Percentiles rank a stretch among this genome's conserved stretches.
Evolutionary conservation across 1,139 yeast species (phyloP).

Genomic region (Yamadazyma friedrichii): DNA sequence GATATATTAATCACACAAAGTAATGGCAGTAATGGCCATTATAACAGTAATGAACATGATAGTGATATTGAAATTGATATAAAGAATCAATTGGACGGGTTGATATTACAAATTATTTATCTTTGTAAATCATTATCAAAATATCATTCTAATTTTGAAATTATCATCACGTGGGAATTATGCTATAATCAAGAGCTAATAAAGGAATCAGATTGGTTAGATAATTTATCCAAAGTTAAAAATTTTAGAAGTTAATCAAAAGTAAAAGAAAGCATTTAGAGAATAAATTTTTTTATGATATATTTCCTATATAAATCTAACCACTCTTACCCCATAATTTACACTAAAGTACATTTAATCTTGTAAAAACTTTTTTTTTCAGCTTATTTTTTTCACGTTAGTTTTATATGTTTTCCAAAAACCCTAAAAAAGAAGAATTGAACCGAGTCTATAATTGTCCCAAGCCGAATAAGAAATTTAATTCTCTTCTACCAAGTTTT

Average conservation of each 20-base stretch:
- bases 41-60: slow-evolving; percentile 4
- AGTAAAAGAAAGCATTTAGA: too few relatives aligned
- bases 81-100: slow-evolving; percentile 53
- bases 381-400: too few relatives aligned
- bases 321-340: not conserved
- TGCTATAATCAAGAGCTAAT: slow-evolving; percentile 24
- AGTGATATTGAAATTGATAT: slow-evolving; percentile 24
- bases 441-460: too few relatives aligned
- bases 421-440: too few relatives aligned
- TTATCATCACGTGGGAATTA: slow-evolving; percentile 40
- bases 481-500: slow-evolving; percentile 65
- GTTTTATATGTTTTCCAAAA: not conserved
- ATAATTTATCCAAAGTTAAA: slow-evolving; percentile 36
- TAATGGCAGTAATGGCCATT: not conserved
- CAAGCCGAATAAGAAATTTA: slow-evolving; percentile 78
- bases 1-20: slow-evolving; percentile 10
- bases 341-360: not conserved
- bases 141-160: slow-evolving; percentile 66
- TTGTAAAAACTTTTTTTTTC: not conserved
- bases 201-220: slow-evolving; percentile 34
- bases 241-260: slow-evolving; percentile 25
- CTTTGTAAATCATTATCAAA: slow-evolving; percentile 74
- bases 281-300: slow-evolving; percentile 1
- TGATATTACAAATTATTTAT: slow-evolving; percentile 71
- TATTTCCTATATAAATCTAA: slow-evolving; percentile 4